Evolutionary conservation across 768 basidiomycete genomes (phyloP).

Genomic region (Exidia glandulosa): DNA sequence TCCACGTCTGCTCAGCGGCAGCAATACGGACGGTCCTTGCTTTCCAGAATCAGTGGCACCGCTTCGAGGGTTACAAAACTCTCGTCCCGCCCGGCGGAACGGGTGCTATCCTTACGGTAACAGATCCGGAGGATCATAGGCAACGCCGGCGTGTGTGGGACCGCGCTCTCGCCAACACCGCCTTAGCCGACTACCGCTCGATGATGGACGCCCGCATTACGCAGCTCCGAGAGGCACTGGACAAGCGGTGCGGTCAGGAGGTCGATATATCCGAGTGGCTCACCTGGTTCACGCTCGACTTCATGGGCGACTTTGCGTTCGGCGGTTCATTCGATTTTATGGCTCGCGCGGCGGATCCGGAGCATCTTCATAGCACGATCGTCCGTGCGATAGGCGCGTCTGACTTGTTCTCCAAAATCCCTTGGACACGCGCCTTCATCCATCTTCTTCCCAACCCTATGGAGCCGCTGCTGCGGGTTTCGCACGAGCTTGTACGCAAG

Average conservation of each 20-base stretch:
- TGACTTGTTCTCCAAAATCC: neutral
- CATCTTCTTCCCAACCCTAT: neutral
- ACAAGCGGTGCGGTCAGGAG: neutral
- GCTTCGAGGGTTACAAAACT: neutral
- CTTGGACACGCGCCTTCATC: neutral
- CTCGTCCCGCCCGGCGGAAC: neutral
- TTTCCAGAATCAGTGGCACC: neutral
- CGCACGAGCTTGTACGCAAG: neutral
- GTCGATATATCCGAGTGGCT: neutral
- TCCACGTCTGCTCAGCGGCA: neutral
- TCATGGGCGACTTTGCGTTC: slow-evolving; percentile 7
- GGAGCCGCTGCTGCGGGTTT: neutral
- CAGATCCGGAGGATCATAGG: neutral
- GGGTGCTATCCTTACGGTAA: neutral
- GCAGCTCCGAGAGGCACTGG: neutral
- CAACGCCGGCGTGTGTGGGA: neutral
- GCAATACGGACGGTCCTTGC: neutral
- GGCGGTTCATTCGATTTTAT: slow-evolving; percentile 3
- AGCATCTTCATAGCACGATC: neutral
- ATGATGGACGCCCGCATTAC: neutral
- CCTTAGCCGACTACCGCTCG: neutral
- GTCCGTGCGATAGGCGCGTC: neutral
- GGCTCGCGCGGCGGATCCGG: neutral
- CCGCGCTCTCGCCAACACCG: neutral
- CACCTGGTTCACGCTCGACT: neutral